phyloP scores from a whole-genome alignment of 2,329 filamentous ascomycete species.

The Escovopsis weberi region DNA sequence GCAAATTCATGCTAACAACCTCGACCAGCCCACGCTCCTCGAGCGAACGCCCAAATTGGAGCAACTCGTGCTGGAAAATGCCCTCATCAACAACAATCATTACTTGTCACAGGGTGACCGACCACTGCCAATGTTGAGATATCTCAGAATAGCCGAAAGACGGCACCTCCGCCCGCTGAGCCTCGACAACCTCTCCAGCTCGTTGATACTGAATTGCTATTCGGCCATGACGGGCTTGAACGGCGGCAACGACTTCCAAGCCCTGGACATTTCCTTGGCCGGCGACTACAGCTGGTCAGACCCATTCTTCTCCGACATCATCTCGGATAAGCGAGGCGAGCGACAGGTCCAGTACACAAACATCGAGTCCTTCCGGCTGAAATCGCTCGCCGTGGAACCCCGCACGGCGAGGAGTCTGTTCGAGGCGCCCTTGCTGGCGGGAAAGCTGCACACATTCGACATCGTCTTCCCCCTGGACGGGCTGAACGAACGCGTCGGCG shows the following conservation, averaged over 20 bases:
- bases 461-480: conserved; percentile 19
- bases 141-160: background rate
- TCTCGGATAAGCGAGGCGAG: background rate
- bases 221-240: background rate
- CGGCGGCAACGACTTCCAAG: conserved; percentile 11
- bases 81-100: conserved; percentile 4
- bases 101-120: too few species aligned
- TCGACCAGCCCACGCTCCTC: conserved; percentile 13
- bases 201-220: background rate
- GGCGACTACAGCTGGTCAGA: background rate
- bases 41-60: conserved; percentile 15
- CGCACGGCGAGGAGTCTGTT: conserved; percentile 12
- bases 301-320: background rate
- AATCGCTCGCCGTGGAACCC: conserved; percentile 12
- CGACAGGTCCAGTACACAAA: conserved; percentile 9
- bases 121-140: background rate
- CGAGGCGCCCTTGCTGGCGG: conserved; percentile 11
- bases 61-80: conserved; percentile 18
- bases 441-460: conserved; percentile 20
- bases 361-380: conserved; percentile 16
- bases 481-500: conserved; percentile 11
- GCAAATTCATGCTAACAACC: conserved; percentile 1
- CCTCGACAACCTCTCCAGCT: background rate
- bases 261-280: conserved; percentile 18
- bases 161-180: background rate